Conservation (phyloP, 768 basidiomycete genomes). For the Asterophora parasitica region DNA sequence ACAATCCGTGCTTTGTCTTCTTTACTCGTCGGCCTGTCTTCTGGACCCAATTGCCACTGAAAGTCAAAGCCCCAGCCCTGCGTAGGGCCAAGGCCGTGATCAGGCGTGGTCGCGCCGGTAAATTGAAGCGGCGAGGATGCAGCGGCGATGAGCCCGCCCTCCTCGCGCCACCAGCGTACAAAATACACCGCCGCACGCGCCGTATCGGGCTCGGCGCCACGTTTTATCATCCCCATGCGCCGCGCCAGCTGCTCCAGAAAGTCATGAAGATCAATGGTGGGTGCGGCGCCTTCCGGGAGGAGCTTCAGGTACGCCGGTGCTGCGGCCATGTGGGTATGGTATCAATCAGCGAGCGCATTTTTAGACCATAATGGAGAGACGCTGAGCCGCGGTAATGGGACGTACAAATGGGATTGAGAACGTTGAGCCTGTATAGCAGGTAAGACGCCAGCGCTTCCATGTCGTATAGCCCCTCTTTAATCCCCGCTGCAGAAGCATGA, state of each 20-base stretch:
- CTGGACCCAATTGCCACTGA: slow-evolving; percentile 51
- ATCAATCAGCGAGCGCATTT: slow-evolving; percentile 4
- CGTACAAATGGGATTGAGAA: slow-evolving; percentile 69
- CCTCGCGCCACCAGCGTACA: slow-evolving; percentile 82
- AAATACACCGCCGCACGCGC: slow-evolving; percentile 76
- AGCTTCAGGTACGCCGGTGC: slow-evolving; percentile 68
- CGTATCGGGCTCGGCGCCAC: slow-evolving; percentile 69
- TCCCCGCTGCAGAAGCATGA: slow-evolving; percentile 58
- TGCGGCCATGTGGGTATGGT: slow-evolving; percentile 21
- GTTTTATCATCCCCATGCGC: slow-evolving; percentile 77
- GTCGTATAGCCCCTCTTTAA: slow-evolving; percentile 91
- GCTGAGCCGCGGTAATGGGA: slow-evolving; percentile 18
- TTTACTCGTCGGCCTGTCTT: slow-evolving; percentile 20
- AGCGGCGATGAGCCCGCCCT: slow-evolving; percentile 58
- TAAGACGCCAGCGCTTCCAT: slow-evolving; percentile 81
- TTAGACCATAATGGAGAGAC: not conserved
- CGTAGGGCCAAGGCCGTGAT: slow-evolving; percentile 11
- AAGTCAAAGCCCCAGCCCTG: slow-evolving; percentile 86
- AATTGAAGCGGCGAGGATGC: slow-evolving; percentile 35
- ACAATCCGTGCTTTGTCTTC: slow-evolving; percentile 30
- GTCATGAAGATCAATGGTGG: slow-evolving; percentile 54
- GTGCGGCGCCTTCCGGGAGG: slow-evolving; percentile 47
- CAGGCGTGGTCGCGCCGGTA: slow-evolving; percentile 8
- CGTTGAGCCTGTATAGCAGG: slow-evolving; percentile 79
- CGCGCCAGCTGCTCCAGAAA: slow-evolving; percentile 68